These are phyloP conservation scores for Candida sp. DNA, from an alignment of 1,139 yeast genomes.

Conservation along the genomic window DNA sequence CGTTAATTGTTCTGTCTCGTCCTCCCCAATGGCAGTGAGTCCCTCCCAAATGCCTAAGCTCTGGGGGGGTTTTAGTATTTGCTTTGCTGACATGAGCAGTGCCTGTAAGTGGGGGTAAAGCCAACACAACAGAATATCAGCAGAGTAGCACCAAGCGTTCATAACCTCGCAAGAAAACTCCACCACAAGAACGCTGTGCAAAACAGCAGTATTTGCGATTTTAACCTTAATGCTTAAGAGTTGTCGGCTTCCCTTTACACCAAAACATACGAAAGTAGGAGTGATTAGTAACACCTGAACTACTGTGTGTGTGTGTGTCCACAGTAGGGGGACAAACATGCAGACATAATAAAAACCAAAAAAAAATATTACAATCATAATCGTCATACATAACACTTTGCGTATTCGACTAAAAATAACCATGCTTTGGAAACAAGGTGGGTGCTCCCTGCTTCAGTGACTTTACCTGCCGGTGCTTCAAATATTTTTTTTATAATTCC, in stretches of 20 bases:
- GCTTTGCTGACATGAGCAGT: not conserved
- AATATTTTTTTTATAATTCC: not conserved
- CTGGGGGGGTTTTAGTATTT: not conserved
- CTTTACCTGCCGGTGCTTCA: not conserved
- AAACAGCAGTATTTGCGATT: not conserved
- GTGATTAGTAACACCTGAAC: not conserved
- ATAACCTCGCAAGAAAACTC: not conserved
- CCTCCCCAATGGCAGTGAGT: too few relatives aligned
- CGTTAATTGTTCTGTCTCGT: too few relatives aligned
- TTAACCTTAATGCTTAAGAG: not conserved
- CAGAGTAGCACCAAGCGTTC: not conserved
- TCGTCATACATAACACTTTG: too few relatives aligned
- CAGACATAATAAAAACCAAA: too few relatives aligned
- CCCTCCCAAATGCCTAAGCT: too few relatives aligned
- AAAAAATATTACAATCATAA: too few relatives aligned
- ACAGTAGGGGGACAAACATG: too few relatives aligned
- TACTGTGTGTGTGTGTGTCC: not conserved
- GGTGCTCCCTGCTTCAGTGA: too few relatives aligned
- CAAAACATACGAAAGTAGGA: not conserved
- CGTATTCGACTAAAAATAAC: too few relatives aligned
- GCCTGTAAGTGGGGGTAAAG: not conserved
- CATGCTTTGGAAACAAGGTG: too few relatives aligned
- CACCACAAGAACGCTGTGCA: not conserved
- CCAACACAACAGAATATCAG: not conserved
- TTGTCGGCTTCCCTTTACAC: too few relatives aligned